Percentiles rank a stretch among this genome's conserved stretches.
Evolutionary conservation across 345 rosid genomes (phyloP).

Genomic region (Brassica rapa): DNA sequence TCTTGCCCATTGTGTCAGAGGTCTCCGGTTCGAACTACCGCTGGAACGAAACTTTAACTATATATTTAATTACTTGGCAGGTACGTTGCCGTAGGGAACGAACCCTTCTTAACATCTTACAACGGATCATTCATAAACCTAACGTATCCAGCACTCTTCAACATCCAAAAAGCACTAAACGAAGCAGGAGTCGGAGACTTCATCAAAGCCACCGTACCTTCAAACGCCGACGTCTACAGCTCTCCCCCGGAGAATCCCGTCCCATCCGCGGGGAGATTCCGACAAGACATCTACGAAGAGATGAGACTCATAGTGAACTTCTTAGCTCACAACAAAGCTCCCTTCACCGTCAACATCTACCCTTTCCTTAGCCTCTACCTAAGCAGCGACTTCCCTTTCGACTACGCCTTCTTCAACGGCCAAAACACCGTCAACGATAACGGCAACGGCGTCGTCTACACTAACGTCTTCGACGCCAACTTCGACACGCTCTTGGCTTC

Average conservation of each 20-base stretch:
- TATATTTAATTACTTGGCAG: constrained; percentile 40
- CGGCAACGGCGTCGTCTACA: constrained; percentile 62
- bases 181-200: constrained; percentile 69
- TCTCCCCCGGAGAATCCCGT: constrained; percentile 58
- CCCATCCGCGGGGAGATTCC: constrained; percentile 82
- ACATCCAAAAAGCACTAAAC: constrained; percentile 85
- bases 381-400: constrained; percentile 67
- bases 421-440: constrained; percentile 49
- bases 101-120: constrained; percentile 80
- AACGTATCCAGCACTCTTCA: constrained; percentile 83
- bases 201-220: constrained; percentile 85
- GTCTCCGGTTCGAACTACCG: not conserved
- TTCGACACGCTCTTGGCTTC: constrained; percentile 83
- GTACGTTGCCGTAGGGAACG: constrained; percentile 88
- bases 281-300: constrained; percentile 54
- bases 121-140: constrained; percentile 66
- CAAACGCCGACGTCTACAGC: constrained; percentile 80
- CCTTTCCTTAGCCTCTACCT: constrained; percentile 90
- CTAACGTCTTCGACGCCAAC: constrained; percentile 86
- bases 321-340: constrained; percentile 67
- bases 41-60: not conserved
- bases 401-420: constrained; percentile 90
- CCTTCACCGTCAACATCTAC: constrained; percentile 86
- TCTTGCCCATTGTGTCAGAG: not conserved
- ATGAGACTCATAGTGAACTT: constrained; percentile 78